Evolutionary conservation across 2,329 filamentous ascomycete genomes (phyloP), one percentile per base, ranked within the genome.

Genomic region (Fusarium pseudocircinatum): DNA sequence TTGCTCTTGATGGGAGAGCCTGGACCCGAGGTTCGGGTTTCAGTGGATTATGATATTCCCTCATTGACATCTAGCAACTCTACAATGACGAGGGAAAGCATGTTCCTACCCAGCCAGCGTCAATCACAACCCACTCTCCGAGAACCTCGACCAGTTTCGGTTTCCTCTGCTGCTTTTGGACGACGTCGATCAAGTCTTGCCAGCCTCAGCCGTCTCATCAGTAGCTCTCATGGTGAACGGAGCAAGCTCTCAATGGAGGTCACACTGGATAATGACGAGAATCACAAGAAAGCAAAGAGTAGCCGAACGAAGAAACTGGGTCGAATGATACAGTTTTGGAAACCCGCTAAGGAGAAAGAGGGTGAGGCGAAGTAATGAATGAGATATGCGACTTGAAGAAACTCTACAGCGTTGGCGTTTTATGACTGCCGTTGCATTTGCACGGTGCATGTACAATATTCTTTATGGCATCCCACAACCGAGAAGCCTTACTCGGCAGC

Each of bases 251-350:
- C 91, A 0, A 90, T 92, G 77, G 92, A 94, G 78, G 89, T 92
- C 50, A 85, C 86, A 11, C 78, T 85, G 69, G 89, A 90, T 49
- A 85, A 82, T 44, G 87, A 91, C n/a, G 78, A 83, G 1, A 88
- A 89, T 37, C 72, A 66, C 39, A 89, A 88, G 77, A 88, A 87
- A 84, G 75, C 80, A 13, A 90, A 90, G 79, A 78, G 76, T 30
- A 93, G 91, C 85, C 93, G 91, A 80, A 85, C 89, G 42, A 93
- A 91, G 79, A 88, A 92, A 36, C 83, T 95, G 42, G 92, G 93
- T 79, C 91, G 92, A 58, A 87, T 95, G 84, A 90, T 94, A 87
- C 90, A 92, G 76, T 95, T 95, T 81, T 95, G 92, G 92, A 94
- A 92, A 82, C 85, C 86, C 15, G 90, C 87, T 77, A 87, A 87